These are phyloP conservation scores for Fusarium sp. DNA, from an alignment of 2,329 filamentous ascomycete genomes.

Conservation along the genomic window DNA sequence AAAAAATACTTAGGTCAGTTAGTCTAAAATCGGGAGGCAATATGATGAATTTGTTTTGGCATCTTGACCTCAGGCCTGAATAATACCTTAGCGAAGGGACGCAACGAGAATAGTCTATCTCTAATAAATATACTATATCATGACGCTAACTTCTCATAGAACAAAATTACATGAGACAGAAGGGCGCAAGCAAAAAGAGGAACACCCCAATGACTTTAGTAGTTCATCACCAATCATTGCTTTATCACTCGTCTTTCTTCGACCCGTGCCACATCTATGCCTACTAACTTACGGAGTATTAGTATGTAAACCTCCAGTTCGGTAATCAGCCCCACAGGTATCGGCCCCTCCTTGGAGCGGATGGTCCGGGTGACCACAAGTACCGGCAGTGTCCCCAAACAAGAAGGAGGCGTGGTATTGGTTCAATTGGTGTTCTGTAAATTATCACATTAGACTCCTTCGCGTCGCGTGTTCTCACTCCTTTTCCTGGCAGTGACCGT, in stretches of 20 bases:
- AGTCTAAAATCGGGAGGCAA: too few species aligned
- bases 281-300: neutral
- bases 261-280: neutral
- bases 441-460: slow-evolving; percentile 1
- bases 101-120: neutral
- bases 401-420: slow-evolving; percentile 13
- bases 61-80: neutral
- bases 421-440: slow-evolving; percentile 10
- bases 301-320: neutral
- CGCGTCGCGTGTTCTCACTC: slow-evolving; percentile 14
- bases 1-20: neutral
- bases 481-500: neutral
- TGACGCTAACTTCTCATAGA: neutral
- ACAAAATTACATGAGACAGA: neutral
- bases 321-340: slow-evolving; percentile 20
- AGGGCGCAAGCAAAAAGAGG: neutral
- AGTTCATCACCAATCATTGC: neutral
- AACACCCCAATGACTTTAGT: neutral
- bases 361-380: slow-evolving; percentile 11
- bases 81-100: neutral
- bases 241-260: neutral
- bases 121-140: neutral
- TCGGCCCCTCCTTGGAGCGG: neutral
- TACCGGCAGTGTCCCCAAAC: slow-evolving; percentile 13
- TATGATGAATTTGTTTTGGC: neutral